A percentile compares a stretch with the other conserved stretches of the same genome.
These are phyloP conservation scores for Fraxinus anomala DNA, from an alignment of 257 asterid species.

Conservation along the genomic window DNA sequence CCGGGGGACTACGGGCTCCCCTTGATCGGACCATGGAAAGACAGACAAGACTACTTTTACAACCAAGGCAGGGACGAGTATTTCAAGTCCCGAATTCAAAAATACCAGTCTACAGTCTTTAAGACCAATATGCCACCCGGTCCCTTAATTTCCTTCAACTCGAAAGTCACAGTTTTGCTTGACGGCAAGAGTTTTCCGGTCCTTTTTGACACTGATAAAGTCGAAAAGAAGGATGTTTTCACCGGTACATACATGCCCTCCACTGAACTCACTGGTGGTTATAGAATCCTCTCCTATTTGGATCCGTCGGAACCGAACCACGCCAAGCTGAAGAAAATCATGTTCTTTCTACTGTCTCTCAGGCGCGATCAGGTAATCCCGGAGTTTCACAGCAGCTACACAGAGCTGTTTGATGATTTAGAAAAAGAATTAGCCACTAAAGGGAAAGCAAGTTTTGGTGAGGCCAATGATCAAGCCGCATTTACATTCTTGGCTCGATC, in stretches of 20 bases:
- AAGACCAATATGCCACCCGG: constrained; percentile 93
- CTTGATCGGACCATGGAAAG: constrained; percentile 68
- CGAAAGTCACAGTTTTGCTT: constrained; percentile 74
- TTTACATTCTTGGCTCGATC: constrained; percentile 66
- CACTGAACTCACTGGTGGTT: constrained; percentile 75
- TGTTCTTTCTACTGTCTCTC: constrained; percentile 55
- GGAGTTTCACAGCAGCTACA: constrained; percentile 53
- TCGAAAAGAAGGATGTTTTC: constrained; percentile 80
- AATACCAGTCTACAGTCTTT: constrained; percentile 74
- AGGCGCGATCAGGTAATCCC: constrained; percentile 70
- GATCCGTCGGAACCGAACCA: constrained; percentile 89
- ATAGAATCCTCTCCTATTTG: constrained; percentile 66
- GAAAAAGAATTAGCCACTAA: constrained; percentile 51
- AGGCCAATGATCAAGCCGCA: constrained; percentile 69
- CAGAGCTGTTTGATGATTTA: constrained; percentile 45
- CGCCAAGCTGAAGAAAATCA: constrained; percentile 57
- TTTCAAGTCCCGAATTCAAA: constrained; percentile 67
- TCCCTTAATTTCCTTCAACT: constrained; percentile 59
- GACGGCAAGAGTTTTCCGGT: constrained; percentile 82
- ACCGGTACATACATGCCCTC: constrained; percentile 88
- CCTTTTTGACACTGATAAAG: constrained; percentile 67
- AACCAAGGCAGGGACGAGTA: constrained; percentile 75
- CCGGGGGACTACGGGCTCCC: constrained; percentile 84
- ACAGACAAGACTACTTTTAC: constrained; percentile 76
- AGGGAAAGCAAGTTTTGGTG: constrained; percentile 55